Percentiles rank a stretch among this genome's conserved stretches.
phyloP scores from a whole-genome alignment of 192 early-diverging fungal species.

The Chytriomyces sp. region DNA sequence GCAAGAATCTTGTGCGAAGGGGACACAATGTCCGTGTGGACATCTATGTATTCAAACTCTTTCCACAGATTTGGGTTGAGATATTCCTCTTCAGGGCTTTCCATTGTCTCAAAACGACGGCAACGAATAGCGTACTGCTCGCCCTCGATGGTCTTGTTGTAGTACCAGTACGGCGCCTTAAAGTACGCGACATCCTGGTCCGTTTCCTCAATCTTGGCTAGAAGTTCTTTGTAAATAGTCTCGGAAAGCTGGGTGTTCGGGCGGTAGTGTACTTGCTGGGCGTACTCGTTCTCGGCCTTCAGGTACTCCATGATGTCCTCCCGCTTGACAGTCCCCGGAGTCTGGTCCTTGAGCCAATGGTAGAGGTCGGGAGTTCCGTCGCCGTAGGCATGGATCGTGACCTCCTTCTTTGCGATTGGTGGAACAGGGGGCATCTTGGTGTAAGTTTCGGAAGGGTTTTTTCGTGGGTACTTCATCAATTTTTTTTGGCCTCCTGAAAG shows the following conservation, averaged over 20 bases:
- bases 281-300: constrained; percentile 44
- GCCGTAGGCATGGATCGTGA: constrained; percentile 1
- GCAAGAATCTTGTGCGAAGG: constrained; percentile 45
- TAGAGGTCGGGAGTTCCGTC: constrained; percentile 30
- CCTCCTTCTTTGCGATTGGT: constrained; percentile 45
- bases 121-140: constrained; percentile 49
- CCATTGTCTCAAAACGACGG: constrained; percentile 28
- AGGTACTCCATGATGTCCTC: constrained; percentile 45
- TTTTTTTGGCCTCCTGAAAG: too few species aligned
- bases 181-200: constrained; percentile 42
- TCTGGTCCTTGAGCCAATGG: constrained; percentile 55
- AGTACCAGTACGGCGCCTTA: constrained; percentile 43
- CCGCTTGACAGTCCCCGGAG: constrained; percentile 34
- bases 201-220: constrained; percentile 44
- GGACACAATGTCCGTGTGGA: neutral
- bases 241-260: constrained; percentile 35
- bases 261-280: constrained; percentile 29
- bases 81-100: constrained; percentile 31
- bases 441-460: too few species aligned
- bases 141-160: constrained; percentile 48
- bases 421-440: neutral
- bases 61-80: constrained; percentile 1
- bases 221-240: constrained; percentile 49
- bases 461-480: too few species aligned
- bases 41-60: constrained; percentile 23